Conservation (phyloP, 495 filamentous ascomycete genomes). For the Tricharina praecox region DNA sequence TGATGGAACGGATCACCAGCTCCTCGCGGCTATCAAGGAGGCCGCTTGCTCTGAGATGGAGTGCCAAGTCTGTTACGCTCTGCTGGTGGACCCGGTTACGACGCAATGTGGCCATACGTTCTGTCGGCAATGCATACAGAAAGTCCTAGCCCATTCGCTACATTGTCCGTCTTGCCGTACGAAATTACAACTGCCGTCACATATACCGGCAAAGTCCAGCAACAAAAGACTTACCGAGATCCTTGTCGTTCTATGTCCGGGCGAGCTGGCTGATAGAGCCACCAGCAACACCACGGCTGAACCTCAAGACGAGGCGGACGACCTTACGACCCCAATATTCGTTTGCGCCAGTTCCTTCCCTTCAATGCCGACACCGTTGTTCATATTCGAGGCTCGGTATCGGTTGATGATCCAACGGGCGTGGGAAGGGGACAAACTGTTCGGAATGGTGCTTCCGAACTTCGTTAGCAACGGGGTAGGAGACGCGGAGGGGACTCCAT, state of each 20-base stretch:
- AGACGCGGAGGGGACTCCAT: no score
- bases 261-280: constrained; percentile 42
- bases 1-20: background rate
- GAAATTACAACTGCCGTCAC: constrained; percentile 40
- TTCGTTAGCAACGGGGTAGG: no score
- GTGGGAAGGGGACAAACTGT: constrained; percentile 51
- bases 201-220: constrained; percentile 34
- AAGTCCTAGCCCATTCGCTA: constrained; percentile 55
- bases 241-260: constrained; percentile 48
- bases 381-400: constrained; percentile 85
- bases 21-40: constrained; percentile 7
- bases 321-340: constrained; percentile 53
- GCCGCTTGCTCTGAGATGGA: constrained; percentile 43
- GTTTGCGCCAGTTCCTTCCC: constrained; percentile 69
- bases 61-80: constrained; percentile 70
- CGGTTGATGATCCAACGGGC: constrained; percentile 72
- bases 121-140: constrained; percentile 59
- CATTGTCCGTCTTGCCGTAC: constrained; percentile 67
- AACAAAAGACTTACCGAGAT: constrained; percentile 47
- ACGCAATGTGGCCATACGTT: constrained; percentile 80
- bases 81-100: constrained; percentile 66
- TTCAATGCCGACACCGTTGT: no score
- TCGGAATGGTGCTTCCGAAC: no score
- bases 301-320: constrained; percentile 34
- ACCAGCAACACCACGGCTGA: constrained; percentile 30